Evolutionary conservation across 441 rosid genomes (phyloP), one percentile per base, ranked within the genome.

Genomic region (Erysimum cheiri): DNA sequence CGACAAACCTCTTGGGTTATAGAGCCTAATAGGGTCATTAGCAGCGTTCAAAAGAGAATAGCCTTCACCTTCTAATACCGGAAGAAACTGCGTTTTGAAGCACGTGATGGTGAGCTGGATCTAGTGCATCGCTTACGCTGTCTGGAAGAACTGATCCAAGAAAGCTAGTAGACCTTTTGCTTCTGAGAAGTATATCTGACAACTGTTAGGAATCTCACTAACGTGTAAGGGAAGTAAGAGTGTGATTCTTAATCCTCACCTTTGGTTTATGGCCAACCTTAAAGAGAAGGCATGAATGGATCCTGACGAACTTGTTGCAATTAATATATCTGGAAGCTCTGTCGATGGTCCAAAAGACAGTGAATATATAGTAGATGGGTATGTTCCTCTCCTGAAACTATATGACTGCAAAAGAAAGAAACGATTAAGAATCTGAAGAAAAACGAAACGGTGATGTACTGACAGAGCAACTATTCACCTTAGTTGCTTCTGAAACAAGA

Each of bases 371-470:
- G 88, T 87, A 12, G 97, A 89, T 31, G 92, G 81, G 60, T 79
- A 91, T 73, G 90, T 82, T 39, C 97, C 98, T 83, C 98, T 88
- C 71, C 95, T 85, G 68, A 93, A 91, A 78, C 95, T 88, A 78
- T 80, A 89, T 29, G 92, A 87, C 90, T 91, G 85, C 68, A 71
- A 65, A 40, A 69, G 4, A 73, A 43, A 72, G 52, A 78, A 58
- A 62, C 53, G 28, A 36, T 53, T 69, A 39, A 56, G 63, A 72
- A 66, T 53, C 24, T 66, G 33, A 43, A 62, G 63, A 46, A 10
- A 10, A 44, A 58, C 15, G 14, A 47, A 57, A 64, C 24, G 56
- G 31, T 14, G 6, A 22, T 46, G 60, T 9, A 53, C n/a, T 9
- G 4, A 40, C 39, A 35, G 14, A 39, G 62, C 9, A 55, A 32